Evolutionary conservation across 192 early-diverging fungal genomes (phyloP), one percentile per base, ranked within the genome.

Genomic region (Mortierella claussenii): DNA sequence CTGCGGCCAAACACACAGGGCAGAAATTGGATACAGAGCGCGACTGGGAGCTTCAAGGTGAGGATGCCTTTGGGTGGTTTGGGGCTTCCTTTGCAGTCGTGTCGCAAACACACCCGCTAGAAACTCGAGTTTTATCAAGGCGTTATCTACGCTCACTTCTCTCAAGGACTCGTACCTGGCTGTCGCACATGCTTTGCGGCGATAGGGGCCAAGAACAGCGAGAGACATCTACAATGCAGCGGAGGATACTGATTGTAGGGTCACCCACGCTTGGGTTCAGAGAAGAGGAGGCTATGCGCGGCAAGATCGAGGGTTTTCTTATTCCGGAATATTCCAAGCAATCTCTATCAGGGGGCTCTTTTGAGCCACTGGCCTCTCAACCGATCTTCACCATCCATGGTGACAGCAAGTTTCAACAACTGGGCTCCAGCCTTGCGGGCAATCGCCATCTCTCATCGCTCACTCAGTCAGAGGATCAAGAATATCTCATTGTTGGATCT

Each of bases 241-340:
- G 63, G 15, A 60, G 52, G 26, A 60, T 76, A 13, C 46, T 76
- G 28, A 59, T 76, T 8, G 73, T 76, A 1, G 59, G 73, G 15
- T 76, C 73, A 12, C 73, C 73, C 9, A 46, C 73, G 6, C 62
- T 66, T 50, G 73, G 73, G 18, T 51, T 48, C 3, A 65, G 59
- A 5, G 65, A 67, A 24, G 42, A 61, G 7, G 59, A 60, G 0
- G 51, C 65, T 17, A 76, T 89, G 60, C 68, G 79, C 10, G 87
- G 87, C 21, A 80, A 84, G 33, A 75, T 89, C 1, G 85, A 89
- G 44, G 87, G 71, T 20, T 89, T 86, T 53, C 31, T 64, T 21
- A 59, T 75, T 21, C 62, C 67, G 10, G 55, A 44, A 23, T 31
- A 32, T 26, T 23, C 12, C 4, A 45, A 50, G 1, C 2, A 2